Base-by-base conservation (phyloP, 768 basidiomycete species). In the Calocybe cyanea region DNA sequence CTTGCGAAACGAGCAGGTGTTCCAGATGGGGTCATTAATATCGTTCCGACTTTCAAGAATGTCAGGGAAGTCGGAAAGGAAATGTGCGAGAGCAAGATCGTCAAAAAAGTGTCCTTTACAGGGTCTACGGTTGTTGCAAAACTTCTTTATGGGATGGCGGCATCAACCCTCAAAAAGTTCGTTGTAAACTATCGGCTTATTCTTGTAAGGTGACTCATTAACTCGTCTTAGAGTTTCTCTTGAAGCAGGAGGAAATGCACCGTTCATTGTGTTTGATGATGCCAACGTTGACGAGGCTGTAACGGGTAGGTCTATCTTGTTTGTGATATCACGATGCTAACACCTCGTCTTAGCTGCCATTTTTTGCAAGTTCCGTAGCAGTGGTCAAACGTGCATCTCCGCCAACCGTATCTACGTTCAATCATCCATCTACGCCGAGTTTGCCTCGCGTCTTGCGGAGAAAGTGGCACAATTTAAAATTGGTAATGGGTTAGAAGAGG, bases 191-290 rank as follows among this genome's bases (percentile, higher is more conserved):
- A n/a, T n/a, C n/a, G n/a, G n/a, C n/a, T n/a, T n/a, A n/a, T n/a
- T n/a, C n/a, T n/a, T n/a, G n/a, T n/a, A n/a, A n/a, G n/a, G n/a
- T n/a, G n/a, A n/a, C n/a, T n/a, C n/a, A n/a, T n/a, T n/a, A n/a
- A n/a, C n/a, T 23, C 40, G 14, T 34, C 53, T n/a, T 42, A 74
- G 71, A 49, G 63, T 73, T 71, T 91, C 91, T 1, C 65, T 92
- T 30, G 92, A 95, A 67, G 88, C 92, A 21, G 92, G 93, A 11
- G 95, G 96, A 21, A 98, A 98, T 54, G 83, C 94, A 0, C 88
- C 95, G 0, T 93, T 99, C 65, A 96, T 98, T 55, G 88, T 99
- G 6, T 98, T 99, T 62, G 88, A 92, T 52, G 96, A 98, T 58
- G 95, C 93, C 0, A 85, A 98, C 61, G 76, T 99, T 41, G 89